These are phyloP conservation scores for Apiospora sp. DNA, from an alignment of 2,329 filamentous ascomycete genomes.

Conservation along the genomic window DNA sequence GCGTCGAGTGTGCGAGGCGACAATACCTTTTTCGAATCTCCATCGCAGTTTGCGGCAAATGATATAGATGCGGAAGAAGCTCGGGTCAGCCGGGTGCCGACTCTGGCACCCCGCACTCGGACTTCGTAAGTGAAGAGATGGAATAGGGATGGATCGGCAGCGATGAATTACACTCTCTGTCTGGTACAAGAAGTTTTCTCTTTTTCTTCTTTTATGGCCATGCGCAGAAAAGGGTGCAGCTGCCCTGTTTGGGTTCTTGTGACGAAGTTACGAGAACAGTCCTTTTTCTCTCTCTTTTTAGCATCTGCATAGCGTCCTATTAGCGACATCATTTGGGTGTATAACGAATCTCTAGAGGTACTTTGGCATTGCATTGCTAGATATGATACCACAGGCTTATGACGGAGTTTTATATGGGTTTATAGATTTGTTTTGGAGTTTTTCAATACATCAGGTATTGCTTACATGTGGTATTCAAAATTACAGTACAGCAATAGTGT, in stretches of 20 bases:
- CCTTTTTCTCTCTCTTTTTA: background rate
- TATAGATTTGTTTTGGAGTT: background rate
- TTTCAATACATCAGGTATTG: background rate
- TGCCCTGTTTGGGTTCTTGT: background rate
- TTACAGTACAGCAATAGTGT: background rate
- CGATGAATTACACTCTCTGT: background rate
- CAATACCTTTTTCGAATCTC: too few relatives aligned
- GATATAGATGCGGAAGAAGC: background rate
- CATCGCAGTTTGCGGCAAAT: background rate
- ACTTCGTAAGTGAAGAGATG: background rate
- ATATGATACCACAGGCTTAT: constrained; percentile 12
- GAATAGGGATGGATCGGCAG: constrained; percentile 7
- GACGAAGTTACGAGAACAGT: background rate
- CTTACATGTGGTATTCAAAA: constrained; percentile 10
- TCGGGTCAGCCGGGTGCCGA: background rate
- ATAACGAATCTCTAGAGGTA: constrained; percentile 1
- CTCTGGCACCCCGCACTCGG: background rate
- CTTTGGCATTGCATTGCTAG: background rate
- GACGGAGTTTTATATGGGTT: constrained; percentile 12
- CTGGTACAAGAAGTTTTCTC: background rate
- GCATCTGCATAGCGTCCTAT: background rate
- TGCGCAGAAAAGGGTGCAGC: background rate
- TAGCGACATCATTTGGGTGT: background rate
- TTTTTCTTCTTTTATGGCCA: background rate
- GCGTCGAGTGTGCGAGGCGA: background rate